These are phyloP conservation scores for Thamnidium elegans DNA, from an alignment of 192 early-diverging fungal species.

Conservation along the genomic window DNA sequence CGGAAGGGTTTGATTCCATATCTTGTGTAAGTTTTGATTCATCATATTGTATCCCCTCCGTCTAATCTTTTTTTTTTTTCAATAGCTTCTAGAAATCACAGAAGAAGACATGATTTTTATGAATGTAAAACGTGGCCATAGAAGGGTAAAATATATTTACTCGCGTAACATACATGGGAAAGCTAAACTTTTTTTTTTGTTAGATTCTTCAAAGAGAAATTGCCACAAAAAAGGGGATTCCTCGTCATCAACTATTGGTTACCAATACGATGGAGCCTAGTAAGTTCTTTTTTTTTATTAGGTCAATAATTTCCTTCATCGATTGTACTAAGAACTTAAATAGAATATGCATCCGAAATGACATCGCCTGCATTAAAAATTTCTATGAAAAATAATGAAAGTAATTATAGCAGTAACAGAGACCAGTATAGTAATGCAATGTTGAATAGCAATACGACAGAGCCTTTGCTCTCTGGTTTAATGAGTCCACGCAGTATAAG, in stretches of 20 bases:
- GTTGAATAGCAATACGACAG: neutral
- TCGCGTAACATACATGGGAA: neutral
- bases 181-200: neutral
- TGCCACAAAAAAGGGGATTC: conserved; percentile 28
- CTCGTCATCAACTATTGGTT: conserved; percentile 10
- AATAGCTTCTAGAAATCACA: conserved; percentile 29
- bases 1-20: conserved; percentile 22
- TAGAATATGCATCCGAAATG: neutral
- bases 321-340: too few relatives aligned
- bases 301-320: too few relatives aligned
- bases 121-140: conserved; percentile 33
- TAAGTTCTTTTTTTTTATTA: neutral
- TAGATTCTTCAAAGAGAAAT: conserved; percentile 35
- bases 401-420: too few relatives aligned
- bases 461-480: neutral
- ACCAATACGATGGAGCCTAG: conserved; percentile 13
- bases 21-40: conserved; percentile 12
- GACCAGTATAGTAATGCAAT: neutral
- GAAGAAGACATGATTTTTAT: conserved; percentile 33
- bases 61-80: neutral
- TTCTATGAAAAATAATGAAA: neutral
- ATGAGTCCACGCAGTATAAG: neutral
- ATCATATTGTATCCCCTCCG: neutral
- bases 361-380: neutral
- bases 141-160: conserved; percentile 25